phyloP scores from a whole-genome alignment of 2,329 filamentous ascomycete genomes.

The Paraphoma chrysanthemicola region DNA sequence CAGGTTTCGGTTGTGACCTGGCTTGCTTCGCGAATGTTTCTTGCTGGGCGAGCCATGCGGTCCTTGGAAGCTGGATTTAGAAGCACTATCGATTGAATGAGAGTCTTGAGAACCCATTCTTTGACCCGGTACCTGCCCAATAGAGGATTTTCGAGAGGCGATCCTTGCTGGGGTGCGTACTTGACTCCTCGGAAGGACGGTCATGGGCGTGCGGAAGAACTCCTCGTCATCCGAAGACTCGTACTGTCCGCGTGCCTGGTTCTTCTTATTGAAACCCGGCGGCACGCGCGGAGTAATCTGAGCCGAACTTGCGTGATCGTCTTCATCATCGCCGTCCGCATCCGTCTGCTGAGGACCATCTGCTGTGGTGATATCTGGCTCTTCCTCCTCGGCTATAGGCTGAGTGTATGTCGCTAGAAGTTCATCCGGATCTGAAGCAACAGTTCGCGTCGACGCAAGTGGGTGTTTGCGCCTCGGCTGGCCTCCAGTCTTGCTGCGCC shows the following conservation, averaged over 20 bases:
- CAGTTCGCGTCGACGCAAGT: constrained; percentile 60
- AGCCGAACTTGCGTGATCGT: constrained; percentile 47
- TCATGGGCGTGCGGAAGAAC: constrained; percentile 53
- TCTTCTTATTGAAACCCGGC: constrained; percentile 35
- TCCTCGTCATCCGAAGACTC: constrained; percentile 51
- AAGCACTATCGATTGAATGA: constrained; percentile 8
- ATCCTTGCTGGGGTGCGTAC: constrained; percentile 26
- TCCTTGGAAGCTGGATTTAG: constrained; percentile 43
- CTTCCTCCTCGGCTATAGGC: constrained; percentile 56
- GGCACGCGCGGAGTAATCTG: constrained; percentile 21
- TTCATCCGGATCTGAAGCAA: constrained; percentile 64
- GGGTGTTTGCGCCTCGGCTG: constrained; percentile 52
- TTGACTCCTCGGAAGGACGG: constrained; percentile 38
- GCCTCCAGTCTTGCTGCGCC: constrained; percentile 56
- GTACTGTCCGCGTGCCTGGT: constrained; percentile 31
- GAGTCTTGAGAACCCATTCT: not conserved
- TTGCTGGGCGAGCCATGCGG: constrained; percentile 39
- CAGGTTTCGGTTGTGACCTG: constrained; percentile 72
- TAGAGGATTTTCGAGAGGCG: constrained; percentile 18
- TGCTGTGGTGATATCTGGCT: constrained; percentile 48
- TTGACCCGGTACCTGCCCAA: not conserved
- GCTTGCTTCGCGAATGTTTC: constrained; percentile 24
- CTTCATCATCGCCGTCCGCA: constrained; percentile 87
- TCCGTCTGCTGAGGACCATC: constrained; percentile 71
- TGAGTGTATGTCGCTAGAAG: constrained; percentile 36